A percentile compares a stretch with the other conserved stretches of the same genome.
These are phyloP conservation scores for Gracilaria domingensis DNA, from an alignment of 23 red algal species.

Conservation along the genomic window DNA sequence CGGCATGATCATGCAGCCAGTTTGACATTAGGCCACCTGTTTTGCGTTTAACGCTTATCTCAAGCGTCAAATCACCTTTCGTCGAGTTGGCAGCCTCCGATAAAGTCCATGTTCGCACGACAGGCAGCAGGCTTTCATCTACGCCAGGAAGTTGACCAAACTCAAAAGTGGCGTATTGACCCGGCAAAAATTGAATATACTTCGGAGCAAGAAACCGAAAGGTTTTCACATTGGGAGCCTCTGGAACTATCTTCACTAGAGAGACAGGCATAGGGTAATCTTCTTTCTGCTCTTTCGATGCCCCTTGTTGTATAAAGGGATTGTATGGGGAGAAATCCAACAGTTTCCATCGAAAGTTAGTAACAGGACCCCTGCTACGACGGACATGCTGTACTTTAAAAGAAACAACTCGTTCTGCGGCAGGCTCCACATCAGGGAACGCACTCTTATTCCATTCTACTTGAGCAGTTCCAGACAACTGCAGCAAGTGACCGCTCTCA, in stretches of 20 bases:
- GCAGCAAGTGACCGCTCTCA: slow-evolving; percentile 48
- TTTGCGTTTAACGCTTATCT: slow-evolving; percentile 78
- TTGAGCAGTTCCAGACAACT: slow-evolving; percentile 61
- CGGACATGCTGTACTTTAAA: slow-evolving; percentile 49
- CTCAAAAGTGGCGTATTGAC: slow-evolving; percentile 80
- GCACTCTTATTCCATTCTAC: slow-evolving; percentile 51
- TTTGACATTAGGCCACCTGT: slow-evolving; percentile 52
- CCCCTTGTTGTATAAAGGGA: slow-evolving; percentile 8
- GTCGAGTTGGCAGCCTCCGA: slow-evolving; percentile 70
- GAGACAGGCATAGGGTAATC: slow-evolving; percentile 32
- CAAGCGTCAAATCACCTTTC: slow-evolving; percentile 72
- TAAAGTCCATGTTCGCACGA: slow-evolving; percentile 79
- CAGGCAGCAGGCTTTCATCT: background rate
- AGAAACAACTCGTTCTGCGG: slow-evolving; percentile 22
- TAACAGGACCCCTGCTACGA: slow-evolving; percentile 38
- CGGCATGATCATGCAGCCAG: slow-evolving; percentile 68
- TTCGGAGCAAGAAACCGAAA: slow-evolving; percentile 76
- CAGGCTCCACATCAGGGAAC: slow-evolving; percentile 9
- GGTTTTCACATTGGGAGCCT: slow-evolving; percentile 48
- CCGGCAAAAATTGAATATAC: slow-evolving; percentile 67
- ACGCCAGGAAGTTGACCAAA: slow-evolving; percentile 42
- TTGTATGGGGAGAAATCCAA: slow-evolving; percentile 70
- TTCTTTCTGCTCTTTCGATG: background rate
- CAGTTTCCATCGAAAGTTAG: slow-evolving; percentile 66
- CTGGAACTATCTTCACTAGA: slow-evolving; percentile 57